phyloP scores from a whole-genome alignment of 768 basidiomycete genomes.

The Nidularia pulvinata region DNA sequence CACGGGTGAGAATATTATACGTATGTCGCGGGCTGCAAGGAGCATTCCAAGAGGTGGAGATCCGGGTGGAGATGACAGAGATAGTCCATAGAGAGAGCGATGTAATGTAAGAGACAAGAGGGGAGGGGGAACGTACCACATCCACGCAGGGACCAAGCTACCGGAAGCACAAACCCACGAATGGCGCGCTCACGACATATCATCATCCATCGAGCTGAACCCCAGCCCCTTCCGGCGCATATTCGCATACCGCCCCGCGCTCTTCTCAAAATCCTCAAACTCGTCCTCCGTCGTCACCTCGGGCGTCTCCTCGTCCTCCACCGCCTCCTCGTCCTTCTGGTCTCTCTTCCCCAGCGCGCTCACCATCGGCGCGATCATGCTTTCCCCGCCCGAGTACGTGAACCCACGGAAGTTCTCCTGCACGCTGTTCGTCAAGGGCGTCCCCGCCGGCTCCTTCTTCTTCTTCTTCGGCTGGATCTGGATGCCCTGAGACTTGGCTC shows the following conservation, averaged over 20 bases:
- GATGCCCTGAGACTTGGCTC: constrained; percentile 33
- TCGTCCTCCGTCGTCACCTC: constrained; percentile 75
- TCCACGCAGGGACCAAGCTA: too few species aligned
- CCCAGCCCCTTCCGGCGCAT: constrained; percentile 46
- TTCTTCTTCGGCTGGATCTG: constrained; percentile 51
- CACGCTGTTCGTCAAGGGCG: constrained; percentile 86
- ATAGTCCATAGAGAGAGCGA: too few species aligned
- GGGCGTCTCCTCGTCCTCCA: constrained; percentile 48
- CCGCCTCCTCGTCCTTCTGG: constrained; percentile 54
- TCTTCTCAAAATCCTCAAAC: constrained; percentile 60
- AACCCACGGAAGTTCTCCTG: constrained; percentile 98
- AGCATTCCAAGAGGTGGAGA: too few species aligned
- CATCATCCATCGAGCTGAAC: constrained; percentile 38
- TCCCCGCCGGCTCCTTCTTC: constrained; percentile 46
- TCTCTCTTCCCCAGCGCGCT: constrained; percentile 38
- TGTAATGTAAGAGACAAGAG: too few species aligned
- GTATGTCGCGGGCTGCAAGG: too few species aligned
- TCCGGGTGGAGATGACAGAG: too few species aligned
- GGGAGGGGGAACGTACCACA: too few species aligned
- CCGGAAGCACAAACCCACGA: too few species aligned
- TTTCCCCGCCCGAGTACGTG: constrained; percentile 82
- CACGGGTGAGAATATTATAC: too few species aligned
- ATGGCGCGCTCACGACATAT: constrained; percentile 21
- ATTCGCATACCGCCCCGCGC: constrained; percentile 72
- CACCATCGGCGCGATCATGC: constrained; percentile 43